Percentiles rank a stretch among this genome's conserved stretches.
These are phyloP conservation scores for Cercophora sp. DNA, from an alignment of 495 filamentous ascomycete genomes.

Conservation along the genomic window DNA sequence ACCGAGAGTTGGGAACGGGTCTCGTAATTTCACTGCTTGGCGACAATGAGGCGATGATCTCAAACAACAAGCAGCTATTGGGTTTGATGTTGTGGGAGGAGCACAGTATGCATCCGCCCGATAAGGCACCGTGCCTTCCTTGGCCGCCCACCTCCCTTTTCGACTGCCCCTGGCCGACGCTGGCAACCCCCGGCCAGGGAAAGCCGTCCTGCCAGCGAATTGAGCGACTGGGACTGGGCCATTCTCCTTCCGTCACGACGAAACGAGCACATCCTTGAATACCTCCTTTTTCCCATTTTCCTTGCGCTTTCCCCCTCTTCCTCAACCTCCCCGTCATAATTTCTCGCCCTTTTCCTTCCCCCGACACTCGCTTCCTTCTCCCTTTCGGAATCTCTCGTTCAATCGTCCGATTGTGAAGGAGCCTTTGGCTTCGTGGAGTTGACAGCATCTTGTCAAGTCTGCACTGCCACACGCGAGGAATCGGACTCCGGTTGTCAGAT, in stretches of 20 bases:
- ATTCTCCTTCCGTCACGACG: slow-evolving; percentile 25
- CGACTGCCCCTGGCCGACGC: slow-evolving; percentile 20
- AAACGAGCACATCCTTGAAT: slow-evolving; percentile 28
- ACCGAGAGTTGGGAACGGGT: no score
- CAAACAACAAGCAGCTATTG: slow-evolving; percentile 10
- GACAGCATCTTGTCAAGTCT: slow-evolving; percentile 8
- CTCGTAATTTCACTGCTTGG: no score
- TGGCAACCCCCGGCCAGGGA: slow-evolving; percentile 10
- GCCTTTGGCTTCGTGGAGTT: slow-evolving; percentile 13
- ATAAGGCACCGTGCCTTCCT: slow-evolving; percentile 1
- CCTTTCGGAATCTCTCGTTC: slow-evolving; percentile 24
- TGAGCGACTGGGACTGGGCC: slow-evolving; percentile 16
- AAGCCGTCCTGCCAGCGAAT: slow-evolving; percentile 10
- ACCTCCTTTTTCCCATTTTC: slow-evolving; percentile 30
- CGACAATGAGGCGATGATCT: slow-evolving; percentile 7
- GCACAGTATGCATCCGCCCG: slow-evolving; percentile 5
- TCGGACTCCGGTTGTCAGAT: neutral
- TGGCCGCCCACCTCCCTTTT: slow-evolving; percentile 14
- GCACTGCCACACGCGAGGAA: slow-evolving; percentile 6
- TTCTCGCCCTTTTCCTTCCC: slow-evolving; percentile 20
- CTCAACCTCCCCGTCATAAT: slow-evolving; percentile 23
- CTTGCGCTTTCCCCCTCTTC: slow-evolving; percentile 25
- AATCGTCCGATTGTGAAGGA: slow-evolving; percentile 14
- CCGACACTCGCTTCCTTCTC: slow-evolving; percentile 26
- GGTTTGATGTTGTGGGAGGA: neutral